Evolutionary conservation across 108 stramenopile species (phyloP).

Genomic region (Nitzschia palea): DNA sequence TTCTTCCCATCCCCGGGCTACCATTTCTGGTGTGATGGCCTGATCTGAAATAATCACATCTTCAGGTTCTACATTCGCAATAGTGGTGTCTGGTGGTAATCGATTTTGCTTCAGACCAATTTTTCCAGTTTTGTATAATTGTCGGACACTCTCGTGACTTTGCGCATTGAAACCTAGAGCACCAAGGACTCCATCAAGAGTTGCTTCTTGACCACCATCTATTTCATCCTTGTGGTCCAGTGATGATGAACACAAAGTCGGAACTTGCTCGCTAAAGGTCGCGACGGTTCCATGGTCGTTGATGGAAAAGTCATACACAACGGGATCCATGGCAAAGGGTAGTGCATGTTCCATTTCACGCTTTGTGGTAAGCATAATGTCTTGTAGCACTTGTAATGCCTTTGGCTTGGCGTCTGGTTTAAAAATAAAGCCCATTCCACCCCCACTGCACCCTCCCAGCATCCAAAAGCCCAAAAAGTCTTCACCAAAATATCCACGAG

Average conservation of each 20-base stretch:
- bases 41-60: slow-evolving; percentile 45
- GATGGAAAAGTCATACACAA: slow-evolving; percentile 53
- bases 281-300: slow-evolving; percentile 55
- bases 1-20: slow-evolving; percentile 39
- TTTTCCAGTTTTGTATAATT: slow-evolving; percentile 31
- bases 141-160: slow-evolving; percentile 39
- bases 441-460: slow-evolving; percentile 50
- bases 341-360: slow-evolving; percentile 51
- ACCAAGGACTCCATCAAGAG: slow-evolving; percentile 36
- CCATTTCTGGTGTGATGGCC: slow-evolving; percentile 24
- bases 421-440: slow-evolving; percentile 70
- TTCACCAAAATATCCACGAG: slow-evolving; percentile 42
- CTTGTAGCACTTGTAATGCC: slow-evolving; percentile 38
- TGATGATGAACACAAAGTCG: background rate
- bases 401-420: slow-evolving; percentile 42
- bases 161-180: slow-evolving; percentile 50
- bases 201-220: background rate
- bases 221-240: background rate
- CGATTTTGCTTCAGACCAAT: slow-evolving; percentile 66
- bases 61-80: slow-evolving; percentile 39
- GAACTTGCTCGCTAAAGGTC: slow-evolving; percentile 21
- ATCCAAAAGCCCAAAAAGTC: slow-evolving; percentile 62
- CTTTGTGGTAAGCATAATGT: slow-evolving; percentile 56
- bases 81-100: slow-evolving; percentile 28
- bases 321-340: slow-evolving; percentile 68